phyloP scores from a whole-genome alignment of 306 rosid genomes.

The Trifolium subterraneum region DNA sequence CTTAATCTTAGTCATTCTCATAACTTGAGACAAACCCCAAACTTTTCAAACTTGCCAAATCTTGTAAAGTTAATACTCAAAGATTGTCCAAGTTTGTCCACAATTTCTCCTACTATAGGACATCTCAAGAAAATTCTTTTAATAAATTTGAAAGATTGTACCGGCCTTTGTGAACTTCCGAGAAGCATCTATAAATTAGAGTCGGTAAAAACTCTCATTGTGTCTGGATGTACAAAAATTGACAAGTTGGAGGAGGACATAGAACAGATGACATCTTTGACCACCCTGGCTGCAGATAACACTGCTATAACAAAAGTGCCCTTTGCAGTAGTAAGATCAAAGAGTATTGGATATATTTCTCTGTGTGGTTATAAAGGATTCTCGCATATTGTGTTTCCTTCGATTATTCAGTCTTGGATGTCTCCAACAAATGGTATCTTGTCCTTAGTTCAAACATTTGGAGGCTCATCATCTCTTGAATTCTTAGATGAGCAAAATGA shows the following conservation, averaged over 20 bases:
- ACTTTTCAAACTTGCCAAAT: not conserved
- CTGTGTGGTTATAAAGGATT: not conserved
- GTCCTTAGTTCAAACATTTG: no score
- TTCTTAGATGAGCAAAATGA: no score
- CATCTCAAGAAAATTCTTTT: not conserved
- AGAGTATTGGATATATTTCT: not conserved
- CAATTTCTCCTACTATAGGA: not conserved
- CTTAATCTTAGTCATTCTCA: not conserved
- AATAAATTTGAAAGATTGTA: not conserved
- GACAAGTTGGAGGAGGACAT: not conserved
- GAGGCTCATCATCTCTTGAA: no score
- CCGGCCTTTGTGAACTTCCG: not conserved
- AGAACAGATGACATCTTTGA: not conserved
- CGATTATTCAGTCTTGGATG: no score
- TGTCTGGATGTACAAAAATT: not conserved
- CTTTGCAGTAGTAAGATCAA: not conserved
- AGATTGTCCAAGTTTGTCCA: not conserved
- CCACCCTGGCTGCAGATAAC: not conserved
- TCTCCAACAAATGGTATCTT: no score
- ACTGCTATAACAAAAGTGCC: not conserved
- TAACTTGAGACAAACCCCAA: not conserved
- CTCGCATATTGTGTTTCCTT: not conserved
- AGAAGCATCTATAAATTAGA: no score
- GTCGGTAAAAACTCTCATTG: not conserved
- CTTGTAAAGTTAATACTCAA: not conserved